Conservation (phyloP, 495 filamentous ascomycete species). For the Podospora fimiseda region DNA sequence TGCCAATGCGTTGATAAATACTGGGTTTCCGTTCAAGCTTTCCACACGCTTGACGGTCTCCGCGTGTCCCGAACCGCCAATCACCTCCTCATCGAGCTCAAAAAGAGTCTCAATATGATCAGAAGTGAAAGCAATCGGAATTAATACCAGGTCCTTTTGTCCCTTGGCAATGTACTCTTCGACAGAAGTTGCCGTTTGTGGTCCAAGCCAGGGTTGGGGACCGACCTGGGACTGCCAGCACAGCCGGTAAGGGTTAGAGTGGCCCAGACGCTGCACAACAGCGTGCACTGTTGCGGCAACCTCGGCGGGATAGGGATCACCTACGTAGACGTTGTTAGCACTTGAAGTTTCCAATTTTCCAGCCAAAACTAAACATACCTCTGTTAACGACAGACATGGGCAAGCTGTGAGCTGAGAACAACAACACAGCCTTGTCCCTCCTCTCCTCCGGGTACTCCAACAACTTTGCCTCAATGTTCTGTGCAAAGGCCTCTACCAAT, state of each 20-base stretch:
- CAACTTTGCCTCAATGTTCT: constrained; percentile 79
- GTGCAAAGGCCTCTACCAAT: constrained; percentile 83
- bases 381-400: constrained; percentile 96
- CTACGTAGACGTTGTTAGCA: constrained; percentile 35
- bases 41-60: constrained; percentile 84
- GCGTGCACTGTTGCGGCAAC: constrained; percentile 96
- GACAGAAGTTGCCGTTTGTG: constrained; percentile 85
- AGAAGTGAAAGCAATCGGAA: constrained; percentile 96
- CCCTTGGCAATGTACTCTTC: constrained; percentile 83
- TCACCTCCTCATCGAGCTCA: constrained; percentile 93
- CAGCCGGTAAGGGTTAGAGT: constrained; percentile 83
- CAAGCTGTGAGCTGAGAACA: constrained; percentile 93
- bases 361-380: constrained; percentile 40
- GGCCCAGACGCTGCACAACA: constrained; percentile 83
- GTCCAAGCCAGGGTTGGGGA: constrained; percentile 89
- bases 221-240: constrained; percentile 99
- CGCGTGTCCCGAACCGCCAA: constrained; percentile 73
- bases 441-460: constrained; percentile 74
- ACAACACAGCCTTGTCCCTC: constrained; percentile 69
- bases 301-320: constrained; percentile 94
- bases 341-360: background rate
- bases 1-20: constrained; percentile 88
- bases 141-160: constrained; percentile 81
- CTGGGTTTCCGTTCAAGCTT: constrained; percentile 83
- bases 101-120: constrained; percentile 98